Conservation (phyloP, 2,329 filamentous ascomycete genomes). For the Claviceps sp. region DNA sequence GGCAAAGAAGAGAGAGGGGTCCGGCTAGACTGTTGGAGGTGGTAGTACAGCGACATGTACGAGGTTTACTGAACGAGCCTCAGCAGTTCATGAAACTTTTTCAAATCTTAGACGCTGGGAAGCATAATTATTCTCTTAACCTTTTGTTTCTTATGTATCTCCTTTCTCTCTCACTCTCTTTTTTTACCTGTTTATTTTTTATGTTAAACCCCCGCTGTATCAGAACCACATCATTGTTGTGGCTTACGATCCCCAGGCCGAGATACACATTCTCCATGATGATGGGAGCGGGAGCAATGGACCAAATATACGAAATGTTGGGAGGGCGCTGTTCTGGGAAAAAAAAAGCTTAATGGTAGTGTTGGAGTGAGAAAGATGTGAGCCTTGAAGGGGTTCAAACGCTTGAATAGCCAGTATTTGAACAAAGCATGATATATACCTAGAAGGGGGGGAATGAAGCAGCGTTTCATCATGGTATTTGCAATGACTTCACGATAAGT, state of each 20-base stretch:
- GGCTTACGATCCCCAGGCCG: neutral
- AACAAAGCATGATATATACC: slow-evolving; percentile 12
- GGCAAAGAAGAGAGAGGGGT: neutral
- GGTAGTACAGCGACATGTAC: slow-evolving; percentile 3
- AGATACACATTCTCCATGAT: neutral
- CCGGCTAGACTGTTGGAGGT: neutral
- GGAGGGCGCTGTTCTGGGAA: neutral
- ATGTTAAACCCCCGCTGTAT: neutral
- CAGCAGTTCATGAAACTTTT: neutral
- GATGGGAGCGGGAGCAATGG: neutral
- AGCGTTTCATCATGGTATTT: slow-evolving; percentile 2
- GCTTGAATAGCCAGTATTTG: slow-evolving; percentile 17
- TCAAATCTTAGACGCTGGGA: slow-evolving; percentile 4
- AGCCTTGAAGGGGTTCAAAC: slow-evolving; percentile 6
- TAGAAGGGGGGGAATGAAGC: slow-evolving; percentile 11
- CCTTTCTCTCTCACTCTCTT: slow-evolving; percentile 1
- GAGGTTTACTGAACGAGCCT: neutral
- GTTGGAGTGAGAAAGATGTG: slow-evolving; percentile 2
- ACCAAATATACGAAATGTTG: neutral
- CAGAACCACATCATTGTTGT: neutral
- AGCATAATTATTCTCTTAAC: slow-evolving; percentile 1
- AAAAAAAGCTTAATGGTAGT: slow-evolving; percentile 2
- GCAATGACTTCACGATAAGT: too few species aligned
- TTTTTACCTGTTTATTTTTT: neutral
- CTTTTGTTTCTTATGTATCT: neutral